Conservation (phyloP, 805 yeast genomes). For the Yarrowia sp. region DNA sequence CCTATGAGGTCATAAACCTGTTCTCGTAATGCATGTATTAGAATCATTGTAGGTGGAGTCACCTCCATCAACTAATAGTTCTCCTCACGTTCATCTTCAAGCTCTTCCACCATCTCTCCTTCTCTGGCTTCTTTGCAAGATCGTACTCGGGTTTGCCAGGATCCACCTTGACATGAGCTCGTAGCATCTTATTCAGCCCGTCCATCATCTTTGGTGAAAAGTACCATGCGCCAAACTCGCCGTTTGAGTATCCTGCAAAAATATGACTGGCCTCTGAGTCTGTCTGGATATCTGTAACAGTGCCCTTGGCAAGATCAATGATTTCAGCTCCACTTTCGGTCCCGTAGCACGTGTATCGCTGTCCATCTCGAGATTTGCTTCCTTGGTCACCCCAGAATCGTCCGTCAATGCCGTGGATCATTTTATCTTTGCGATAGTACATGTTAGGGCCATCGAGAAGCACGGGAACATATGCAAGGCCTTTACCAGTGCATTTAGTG, state of each 20-base stretch:
- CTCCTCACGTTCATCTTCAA: not conserved
- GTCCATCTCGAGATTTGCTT: not conserved
- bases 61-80: not conserved
- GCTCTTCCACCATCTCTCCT: slow-evolving; percentile 5
- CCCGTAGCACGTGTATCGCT: slow-evolving; percentile 1
- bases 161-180: not conserved
- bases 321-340: not conserved
- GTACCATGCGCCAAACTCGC: slow-evolving; percentile 8
- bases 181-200: not conserved
- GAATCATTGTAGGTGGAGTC: too few relatives aligned
- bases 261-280: not conserved
- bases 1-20: too few relatives aligned
- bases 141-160: not conserved
- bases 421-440: slow-evolving; percentile 2
- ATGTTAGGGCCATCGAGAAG: not conserved
- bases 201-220: slow-evolving; percentile 8
- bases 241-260: not conserved
- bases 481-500: not conserved
- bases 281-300: not conserved
- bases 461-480: not conserved
- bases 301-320: not conserved
- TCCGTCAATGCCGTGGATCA: slow-evolving; percentile 4
- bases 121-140: not conserved
- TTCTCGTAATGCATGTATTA: too few relatives aligned
- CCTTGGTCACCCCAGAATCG: slow-evolving; percentile 4